Evolutionary conservation across 1,139 yeast genomes (phyloP).

Genomic region (Williopsis jadinii): DNA sequence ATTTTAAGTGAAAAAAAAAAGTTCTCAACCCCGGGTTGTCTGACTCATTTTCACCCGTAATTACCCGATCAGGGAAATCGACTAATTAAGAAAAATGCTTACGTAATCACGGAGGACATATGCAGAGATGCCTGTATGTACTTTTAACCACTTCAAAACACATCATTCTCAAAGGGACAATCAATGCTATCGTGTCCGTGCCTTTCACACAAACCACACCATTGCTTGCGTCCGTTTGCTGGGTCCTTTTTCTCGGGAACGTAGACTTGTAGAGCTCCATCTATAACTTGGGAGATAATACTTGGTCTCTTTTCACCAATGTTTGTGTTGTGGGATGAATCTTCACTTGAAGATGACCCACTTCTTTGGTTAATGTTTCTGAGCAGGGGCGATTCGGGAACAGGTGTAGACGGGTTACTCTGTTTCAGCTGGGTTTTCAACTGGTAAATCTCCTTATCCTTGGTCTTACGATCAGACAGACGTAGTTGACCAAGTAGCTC

Average conservation of each 20-base stretch:
- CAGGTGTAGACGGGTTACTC: constrained; percentile 1
- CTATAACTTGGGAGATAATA: constrained; percentile 22
- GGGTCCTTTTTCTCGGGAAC: constrained; percentile 54
- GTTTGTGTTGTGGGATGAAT: not conserved
- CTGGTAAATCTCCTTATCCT: constrained; percentile 18
- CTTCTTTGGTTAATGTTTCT: not conserved
- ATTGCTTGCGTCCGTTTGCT: constrained; percentile 63
- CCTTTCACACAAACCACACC: constrained; percentile 93
- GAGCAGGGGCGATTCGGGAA: not conserved
- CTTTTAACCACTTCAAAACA: constrained; percentile 9
- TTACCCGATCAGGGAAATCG: not conserved
- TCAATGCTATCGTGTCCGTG: constrained; percentile 82
- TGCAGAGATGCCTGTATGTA: not conserved
- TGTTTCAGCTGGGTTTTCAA: constrained; percentile 11
- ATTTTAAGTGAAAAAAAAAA: too few relatives aligned
- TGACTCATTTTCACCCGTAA: not conserved
- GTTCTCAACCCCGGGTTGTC: too few relatives aligned
- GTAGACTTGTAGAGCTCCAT: constrained; percentile 45
- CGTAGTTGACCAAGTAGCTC: constrained; percentile 17
- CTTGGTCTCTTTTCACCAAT: constrained; percentile 15
- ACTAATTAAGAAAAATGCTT: not conserved
- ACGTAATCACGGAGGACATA: not conserved
- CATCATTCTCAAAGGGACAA: constrained; percentile 65
- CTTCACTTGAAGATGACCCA: not conserved
- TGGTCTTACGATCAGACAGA: constrained; percentile 16